phyloP scores from a whole-genome alignment of 768 basidiomycete genomes.

The Rhodotorula toruloides region DNA sequence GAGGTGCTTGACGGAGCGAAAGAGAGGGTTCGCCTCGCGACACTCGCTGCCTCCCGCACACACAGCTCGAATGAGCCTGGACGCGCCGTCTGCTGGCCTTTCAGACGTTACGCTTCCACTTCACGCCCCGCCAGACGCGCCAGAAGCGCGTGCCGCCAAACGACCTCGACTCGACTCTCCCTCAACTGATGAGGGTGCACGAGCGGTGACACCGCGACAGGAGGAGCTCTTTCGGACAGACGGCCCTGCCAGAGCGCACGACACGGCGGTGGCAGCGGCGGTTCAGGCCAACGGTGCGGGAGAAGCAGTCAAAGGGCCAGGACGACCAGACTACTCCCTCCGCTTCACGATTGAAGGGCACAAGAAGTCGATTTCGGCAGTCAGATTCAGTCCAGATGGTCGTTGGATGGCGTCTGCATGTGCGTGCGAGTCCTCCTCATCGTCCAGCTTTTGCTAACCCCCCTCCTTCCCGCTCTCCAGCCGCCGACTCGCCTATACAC shows the following conservation, averaged over 20 bases:
- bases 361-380: conserved; percentile 68
- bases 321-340: conserved; percentile 51
- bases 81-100: background rate
- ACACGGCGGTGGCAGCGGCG: background rate
- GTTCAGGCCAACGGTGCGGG: background rate
- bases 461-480: conserved; percentile 62
- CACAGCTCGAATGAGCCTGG: background rate
- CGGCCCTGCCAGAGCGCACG: background rate
- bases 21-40: no score
- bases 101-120: no score
- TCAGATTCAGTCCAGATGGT: conserved; percentile 87
- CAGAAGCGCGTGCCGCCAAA: conserved; percentile 8
- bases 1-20: background rate
- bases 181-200: background rate
- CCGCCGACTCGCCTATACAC: conserved; percentile 64
- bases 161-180: conserved; percentile 13
- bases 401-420: conserved; percentile 74
- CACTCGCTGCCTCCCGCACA: background rate
- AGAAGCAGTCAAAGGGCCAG: background rate
- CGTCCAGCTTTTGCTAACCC: no score
- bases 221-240: background rate
- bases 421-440: conserved; percentile 49
- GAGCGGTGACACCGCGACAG: background rate
- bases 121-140: background rate
- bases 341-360: conserved; percentile 74